phyloP scores from a whole-genome alignment of 2,329 filamentous ascomycete genomes.

The Claviceps quebecensis region DNA sequence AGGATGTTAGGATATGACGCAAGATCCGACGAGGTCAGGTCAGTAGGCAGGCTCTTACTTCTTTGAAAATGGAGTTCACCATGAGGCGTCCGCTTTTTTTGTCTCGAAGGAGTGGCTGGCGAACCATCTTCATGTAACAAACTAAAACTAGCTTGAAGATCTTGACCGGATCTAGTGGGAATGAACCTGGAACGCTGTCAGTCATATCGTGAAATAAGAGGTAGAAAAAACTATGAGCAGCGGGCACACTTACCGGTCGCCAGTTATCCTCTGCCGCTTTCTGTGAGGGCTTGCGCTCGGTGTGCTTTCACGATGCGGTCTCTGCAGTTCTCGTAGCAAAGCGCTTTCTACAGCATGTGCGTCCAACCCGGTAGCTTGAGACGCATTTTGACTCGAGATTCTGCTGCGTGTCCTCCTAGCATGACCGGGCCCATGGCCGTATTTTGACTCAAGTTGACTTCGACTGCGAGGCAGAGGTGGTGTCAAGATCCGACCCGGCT shows the following conservation, averaged over 20 bases:
- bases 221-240: background rate
- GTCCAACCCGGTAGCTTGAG: conserved; percentile 28
- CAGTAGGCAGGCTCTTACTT: conserved; percentile 41
- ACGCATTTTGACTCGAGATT: conserved; percentile 21
- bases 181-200: conserved; percentile 58
- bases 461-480: conserved; percentile 31
- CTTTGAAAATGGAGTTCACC: conserved; percentile 89
- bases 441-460: conserved; percentile 27
- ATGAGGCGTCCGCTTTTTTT: conserved; percentile 72
- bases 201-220: conserved; percentile 2
- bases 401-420: conserved; percentile 22
- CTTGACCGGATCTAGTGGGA: conserved; percentile 82
- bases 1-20: conserved; percentile 1
- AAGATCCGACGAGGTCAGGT: background rate
- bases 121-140: conserved; percentile 86
- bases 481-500: conserved; percentile 25
- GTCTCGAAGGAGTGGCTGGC: conserved; percentile 75
- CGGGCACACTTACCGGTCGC: conserved; percentile 36
- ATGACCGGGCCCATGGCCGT: conserved; percentile 21
- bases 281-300: conserved; percentile 40
- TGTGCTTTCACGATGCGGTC: conserved; percentile 36
- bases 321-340: conserved; percentile 36
- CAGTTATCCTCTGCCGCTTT: conserved; percentile 46
- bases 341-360: conserved; percentile 36
- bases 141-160: conserved; percentile 85